phyloP scores from a whole-genome alignment of 495 filamentous ascomycete genomes.

The Aspergillus egyptiacus region DNA sequence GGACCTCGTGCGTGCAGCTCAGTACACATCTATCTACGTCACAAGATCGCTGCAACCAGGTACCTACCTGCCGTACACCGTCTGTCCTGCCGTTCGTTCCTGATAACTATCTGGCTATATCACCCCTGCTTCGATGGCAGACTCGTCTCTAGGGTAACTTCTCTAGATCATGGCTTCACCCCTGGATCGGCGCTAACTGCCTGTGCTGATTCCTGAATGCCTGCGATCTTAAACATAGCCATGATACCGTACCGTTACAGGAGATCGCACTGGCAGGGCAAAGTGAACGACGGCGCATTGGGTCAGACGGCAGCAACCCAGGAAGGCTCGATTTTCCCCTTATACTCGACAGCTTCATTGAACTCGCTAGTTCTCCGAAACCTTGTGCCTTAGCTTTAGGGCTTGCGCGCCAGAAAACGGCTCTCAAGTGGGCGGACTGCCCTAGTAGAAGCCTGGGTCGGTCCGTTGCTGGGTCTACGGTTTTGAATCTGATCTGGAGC shows the following conservation, averaged over 20 bases:
- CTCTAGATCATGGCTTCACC: too few relatives aligned
- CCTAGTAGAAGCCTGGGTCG: constrained; percentile 7
- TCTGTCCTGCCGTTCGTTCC: neutral
- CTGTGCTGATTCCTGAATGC: too few relatives aligned
- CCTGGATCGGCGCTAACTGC: constrained; percentile 9
- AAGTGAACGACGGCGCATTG: neutral
- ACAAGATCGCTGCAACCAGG: neutral
- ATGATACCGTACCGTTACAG: neutral
- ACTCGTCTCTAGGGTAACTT: too few relatives aligned
- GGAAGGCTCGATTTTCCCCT: constrained; percentile 1
- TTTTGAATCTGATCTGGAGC: constrained; percentile 13
- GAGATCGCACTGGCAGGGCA: neutral
- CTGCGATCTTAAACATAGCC: neutral
- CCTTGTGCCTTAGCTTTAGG: constrained; percentile 7
- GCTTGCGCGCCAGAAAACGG: neutral
- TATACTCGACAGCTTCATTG: neutral
- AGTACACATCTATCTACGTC: too few relatives aligned
- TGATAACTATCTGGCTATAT: too few relatives aligned
- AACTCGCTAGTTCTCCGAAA: neutral
- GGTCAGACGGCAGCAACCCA: too few relatives aligned
- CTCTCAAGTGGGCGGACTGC: neutral
- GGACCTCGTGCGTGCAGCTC: too few relatives aligned
- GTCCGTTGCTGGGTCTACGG: constrained; percentile 3
- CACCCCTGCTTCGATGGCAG: too few relatives aligned
- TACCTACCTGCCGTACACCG: too few relatives aligned